Evolutionary conservation across 1,284 basidiomycete genomes (phyloP).

Genomic region (Macrocystidia cucumis): DNA sequence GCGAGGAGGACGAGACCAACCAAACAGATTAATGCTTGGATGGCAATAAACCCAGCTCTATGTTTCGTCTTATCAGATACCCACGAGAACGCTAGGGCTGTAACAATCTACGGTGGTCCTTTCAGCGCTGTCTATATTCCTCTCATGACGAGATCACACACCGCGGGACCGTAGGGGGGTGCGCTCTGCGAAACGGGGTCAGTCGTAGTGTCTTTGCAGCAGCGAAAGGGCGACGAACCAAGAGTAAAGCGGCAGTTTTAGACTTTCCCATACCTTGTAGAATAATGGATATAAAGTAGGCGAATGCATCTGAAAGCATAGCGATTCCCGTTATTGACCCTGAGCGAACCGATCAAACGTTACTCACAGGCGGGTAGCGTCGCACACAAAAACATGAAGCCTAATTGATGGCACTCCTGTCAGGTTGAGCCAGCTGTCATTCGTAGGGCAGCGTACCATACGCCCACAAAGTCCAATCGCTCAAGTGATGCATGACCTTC

Average conservation of each 20-base stretch:
- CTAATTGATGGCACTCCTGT: too few species aligned
- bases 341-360: conserved; percentile 2
- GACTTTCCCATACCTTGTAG: conserved; percentile 28
- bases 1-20: conserved; percentile 28
- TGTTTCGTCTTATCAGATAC: conserved; percentile 31
- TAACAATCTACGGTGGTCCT: conserved; percentile 20
- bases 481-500: conserved; percentile 27
- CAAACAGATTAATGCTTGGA: conserved; percentile 26
- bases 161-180: conserved; percentile 31
- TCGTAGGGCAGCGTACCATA: conserved; percentile 29
- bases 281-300: conserved; percentile 35
- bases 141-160: too few species aligned
- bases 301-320: conserved; percentile 22
- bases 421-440: conserved; percentile 1
- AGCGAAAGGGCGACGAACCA: conserved; percentile 17
- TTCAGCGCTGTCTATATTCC: too few species aligned
- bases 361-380: conserved; percentile 29
- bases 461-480: conserved; percentile 36
- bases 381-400: conserved; percentile 32
- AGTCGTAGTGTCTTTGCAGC: too few species aligned
- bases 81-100: conserved; percentile 30
- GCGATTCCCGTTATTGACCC: conserved; percentile 1
- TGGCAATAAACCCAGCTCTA: conserved; percentile 28
- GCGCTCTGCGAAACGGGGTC: conserved; percentile 31
- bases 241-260: conserved; percentile 20